Evolutionary conservation across 345 rosid genomes (phyloP).

Genomic region (Eutrema japonicum): DNA sequence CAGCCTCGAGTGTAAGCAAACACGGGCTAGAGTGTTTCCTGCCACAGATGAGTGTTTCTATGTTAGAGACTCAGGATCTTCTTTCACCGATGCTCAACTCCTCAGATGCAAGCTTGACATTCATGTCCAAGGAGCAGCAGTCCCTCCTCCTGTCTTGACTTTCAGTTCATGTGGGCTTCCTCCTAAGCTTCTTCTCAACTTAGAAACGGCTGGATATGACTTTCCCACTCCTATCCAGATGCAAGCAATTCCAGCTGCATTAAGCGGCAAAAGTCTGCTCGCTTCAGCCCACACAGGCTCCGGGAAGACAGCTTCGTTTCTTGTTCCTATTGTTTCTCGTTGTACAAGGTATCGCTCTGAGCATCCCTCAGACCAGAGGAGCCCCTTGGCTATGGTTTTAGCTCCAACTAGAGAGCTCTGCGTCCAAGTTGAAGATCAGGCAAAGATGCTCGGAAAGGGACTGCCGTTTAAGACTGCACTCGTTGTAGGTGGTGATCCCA

Average conservation of each 20-base stretch:
- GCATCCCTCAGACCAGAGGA: conserved; percentile 44
- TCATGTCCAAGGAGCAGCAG: conserved; percentile 56
- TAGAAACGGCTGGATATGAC: conserved; percentile 73
- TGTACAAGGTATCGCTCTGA: conserved; percentile 55
- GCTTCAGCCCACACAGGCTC: conserved; percentile 92
- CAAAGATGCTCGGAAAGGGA: conserved; percentile 89
- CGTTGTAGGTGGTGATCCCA: conserved; percentile 86
- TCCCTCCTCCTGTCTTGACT: conserved; percentile 66
- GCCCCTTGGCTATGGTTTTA: conserved; percentile 69
- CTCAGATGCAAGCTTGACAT: conserved; percentile 79
- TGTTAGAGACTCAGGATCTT: conserved; percentile 53
- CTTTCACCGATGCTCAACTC: conserved; percentile 48
- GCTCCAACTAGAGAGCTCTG: conserved; percentile 93
- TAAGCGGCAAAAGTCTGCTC: conserved; percentile 65
- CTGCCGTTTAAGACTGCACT: conserved; percentile 93
- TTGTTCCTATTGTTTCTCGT: conserved; percentile 69
- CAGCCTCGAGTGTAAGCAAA: conserved; percentile 83
- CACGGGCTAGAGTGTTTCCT: conserved; percentile 47
- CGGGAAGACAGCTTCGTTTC: conserved; percentile 88
- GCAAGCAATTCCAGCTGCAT: conserved; percentile 87
- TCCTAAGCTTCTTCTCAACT: conserved; percentile 65
- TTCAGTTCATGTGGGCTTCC: conserved; percentile 62
- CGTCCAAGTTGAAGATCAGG: conserved; percentile 88
- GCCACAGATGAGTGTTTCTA: conserved; percentile 83
- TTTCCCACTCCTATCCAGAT: conserved; percentile 87